Evolutionary conservation across 805 yeast genomes (phyloP).

Genomic region (Vanderwaltozyma yarrowii): DNA sequence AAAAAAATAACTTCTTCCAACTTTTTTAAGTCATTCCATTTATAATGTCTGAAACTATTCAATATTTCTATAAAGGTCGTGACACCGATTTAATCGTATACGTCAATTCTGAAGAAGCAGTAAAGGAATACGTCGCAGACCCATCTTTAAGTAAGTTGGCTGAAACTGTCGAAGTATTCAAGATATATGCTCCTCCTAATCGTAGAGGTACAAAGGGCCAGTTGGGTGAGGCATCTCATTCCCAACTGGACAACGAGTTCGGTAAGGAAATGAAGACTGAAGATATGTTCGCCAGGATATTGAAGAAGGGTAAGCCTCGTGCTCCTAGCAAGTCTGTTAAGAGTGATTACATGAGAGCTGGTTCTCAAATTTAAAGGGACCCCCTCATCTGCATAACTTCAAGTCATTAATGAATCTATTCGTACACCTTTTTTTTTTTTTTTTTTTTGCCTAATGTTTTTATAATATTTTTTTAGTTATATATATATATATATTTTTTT

Average conservation of each 20-base stretch:
- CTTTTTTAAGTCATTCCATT: too few relatives aligned
- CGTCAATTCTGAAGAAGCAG: constrained; percentile 42
- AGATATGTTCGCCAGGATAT: constrained; percentile 47
- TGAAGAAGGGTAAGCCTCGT: constrained; percentile 50
- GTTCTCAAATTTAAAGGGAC: not conserved
- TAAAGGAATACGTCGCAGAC: constrained; percentile 37
- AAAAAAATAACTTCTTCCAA: too few relatives aligned
- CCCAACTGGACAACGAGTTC: constrained; percentile 57
- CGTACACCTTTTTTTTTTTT: too few relatives aligned
- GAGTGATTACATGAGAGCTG: not conserved
- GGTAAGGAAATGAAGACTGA: constrained; percentile 44
- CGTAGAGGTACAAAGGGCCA: constrained; percentile 65
- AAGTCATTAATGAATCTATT: too few relatives aligned
- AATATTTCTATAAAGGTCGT: constrained; percentile 55
- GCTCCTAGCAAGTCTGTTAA: not conserved
- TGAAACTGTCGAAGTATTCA: constrained; percentile 55
- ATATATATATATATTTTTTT: too few relatives aligned
- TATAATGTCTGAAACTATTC: constrained; percentile 30
- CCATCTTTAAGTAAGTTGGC: constrained; percentile 35
- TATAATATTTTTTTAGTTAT: too few relatives aligned
- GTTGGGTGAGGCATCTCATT: constrained; percentile 59
- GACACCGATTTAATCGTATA: constrained; percentile 57
- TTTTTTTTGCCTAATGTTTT: too few relatives aligned
- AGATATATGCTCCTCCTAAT: constrained; percentile 49
- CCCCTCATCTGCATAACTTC: too few relatives aligned